Percentiles rank a stretch among this genome's conserved stretches.
These are phyloP conservation scores for Polychytrium aggregatum DNA, from an alignment of 192 early-diverging fungal species.

Conservation along the genomic window DNA sequence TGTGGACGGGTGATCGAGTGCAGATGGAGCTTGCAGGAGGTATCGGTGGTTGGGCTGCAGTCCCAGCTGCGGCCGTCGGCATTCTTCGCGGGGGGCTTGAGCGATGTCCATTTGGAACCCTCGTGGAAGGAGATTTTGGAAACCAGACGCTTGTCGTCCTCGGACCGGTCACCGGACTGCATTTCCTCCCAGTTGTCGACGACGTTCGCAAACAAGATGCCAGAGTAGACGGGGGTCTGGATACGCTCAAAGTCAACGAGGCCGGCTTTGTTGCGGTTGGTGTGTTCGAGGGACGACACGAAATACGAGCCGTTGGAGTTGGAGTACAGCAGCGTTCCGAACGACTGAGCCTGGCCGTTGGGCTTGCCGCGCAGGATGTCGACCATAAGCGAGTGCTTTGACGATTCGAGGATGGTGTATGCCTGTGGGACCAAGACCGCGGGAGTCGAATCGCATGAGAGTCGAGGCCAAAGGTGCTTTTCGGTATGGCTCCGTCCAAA, in stretches of 20 bases:
- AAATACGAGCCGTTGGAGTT: constrained; percentile 86
- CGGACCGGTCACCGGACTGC: constrained; percentile 16
- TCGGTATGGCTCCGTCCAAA: too few species aligned
- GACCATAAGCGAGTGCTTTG: too few species aligned
- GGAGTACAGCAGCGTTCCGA: constrained; percentile 69
- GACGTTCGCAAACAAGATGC: constrained; percentile 76
- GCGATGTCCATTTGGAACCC: constrained; percentile 61
- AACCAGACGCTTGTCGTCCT: constrained; percentile 46
- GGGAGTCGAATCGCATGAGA: too few species aligned
- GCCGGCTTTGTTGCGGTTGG: constrained; percentile 64
- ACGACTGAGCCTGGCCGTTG: too few species aligned
- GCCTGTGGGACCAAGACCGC: too few species aligned
- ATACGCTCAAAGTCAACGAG: constrained; percentile 86
- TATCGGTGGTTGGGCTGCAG: constrained; percentile 36
- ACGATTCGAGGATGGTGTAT: too few species aligned
- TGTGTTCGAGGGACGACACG: constrained; percentile 62
- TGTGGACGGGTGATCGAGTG: constrained; percentile 67
- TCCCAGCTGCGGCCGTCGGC: constrained; percentile 37
- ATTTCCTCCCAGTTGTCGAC: constrained; percentile 67
- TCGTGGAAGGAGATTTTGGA: constrained; percentile 81
- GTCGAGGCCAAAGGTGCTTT: too few species aligned
- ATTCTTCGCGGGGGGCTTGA: constrained; percentile 54
- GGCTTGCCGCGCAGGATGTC: too few species aligned
- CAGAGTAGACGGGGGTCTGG: constrained; percentile 54
- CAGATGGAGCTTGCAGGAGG: constrained; percentile 69